A percentile compares a stretch with the other conserved stretches of the same genome.
Conservation (phyloP, 495 filamentous ascomycete species). For the Tirmania nivea region DNA sequence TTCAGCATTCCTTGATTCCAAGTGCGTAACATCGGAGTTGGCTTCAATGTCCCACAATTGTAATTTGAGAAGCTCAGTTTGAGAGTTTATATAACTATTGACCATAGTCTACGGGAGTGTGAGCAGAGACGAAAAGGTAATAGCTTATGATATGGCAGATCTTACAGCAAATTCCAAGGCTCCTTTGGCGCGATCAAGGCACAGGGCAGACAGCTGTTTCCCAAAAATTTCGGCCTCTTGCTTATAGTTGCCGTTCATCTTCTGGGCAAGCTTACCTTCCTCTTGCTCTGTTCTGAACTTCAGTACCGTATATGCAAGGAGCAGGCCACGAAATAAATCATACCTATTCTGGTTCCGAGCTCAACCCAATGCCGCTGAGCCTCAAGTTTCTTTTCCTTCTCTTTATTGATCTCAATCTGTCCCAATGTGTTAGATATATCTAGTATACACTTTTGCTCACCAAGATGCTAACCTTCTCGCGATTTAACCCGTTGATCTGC, state of each 20-base stretch:
- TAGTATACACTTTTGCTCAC: slow-evolving; percentile 10
- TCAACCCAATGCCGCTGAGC: not conserved
- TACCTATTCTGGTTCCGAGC: not conserved
- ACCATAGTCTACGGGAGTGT: slow-evolving; percentile 8
- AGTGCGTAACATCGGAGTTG: slow-evolving; percentile 44
- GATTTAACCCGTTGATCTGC: slow-evolving; percentile 11
- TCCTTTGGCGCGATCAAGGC: slow-evolving; percentile 39
- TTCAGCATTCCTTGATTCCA: slow-evolving; percentile 39
- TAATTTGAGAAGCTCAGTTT: slow-evolving; percentile 42
- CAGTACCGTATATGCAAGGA: slow-evolving; percentile 4
- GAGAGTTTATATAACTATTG: slow-evolving; percentile 18
- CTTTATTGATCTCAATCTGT: slow-evolving; percentile 6
- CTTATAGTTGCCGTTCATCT: slow-evolving; percentile 9
- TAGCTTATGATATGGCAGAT: not conserved
- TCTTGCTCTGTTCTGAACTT: slow-evolving; percentile 13
- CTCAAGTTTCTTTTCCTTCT: slow-evolving; percentile 14
- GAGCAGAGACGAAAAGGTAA: not conserved
- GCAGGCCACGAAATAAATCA: not conserved
- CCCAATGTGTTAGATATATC: slow-evolving; percentile 2
- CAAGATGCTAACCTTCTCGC: not conserved
- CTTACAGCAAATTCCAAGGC: slow-evolving; percentile 43
- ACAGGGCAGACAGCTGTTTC: slow-evolving; percentile 31
- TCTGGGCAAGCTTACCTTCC: slow-evolving; percentile 7
- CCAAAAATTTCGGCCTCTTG: slow-evolving; percentile 22
- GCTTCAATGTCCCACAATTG: slow-evolving; percentile 57